phyloP scores from a whole-genome alignment of 2,329 filamentous ascomycete genomes.

The Parastagonospora avenae region DNA sequence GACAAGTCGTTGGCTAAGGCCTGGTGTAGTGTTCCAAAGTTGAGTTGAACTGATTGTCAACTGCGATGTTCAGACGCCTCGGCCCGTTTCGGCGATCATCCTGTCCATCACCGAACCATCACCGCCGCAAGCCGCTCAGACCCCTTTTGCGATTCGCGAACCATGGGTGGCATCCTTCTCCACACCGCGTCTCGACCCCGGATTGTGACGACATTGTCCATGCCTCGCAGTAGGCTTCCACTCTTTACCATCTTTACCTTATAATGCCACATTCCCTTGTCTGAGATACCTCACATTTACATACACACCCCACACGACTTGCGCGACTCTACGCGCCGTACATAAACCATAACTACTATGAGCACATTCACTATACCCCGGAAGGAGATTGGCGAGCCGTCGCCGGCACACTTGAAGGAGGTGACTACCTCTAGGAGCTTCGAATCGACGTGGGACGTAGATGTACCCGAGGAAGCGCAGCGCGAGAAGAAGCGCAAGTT shows the following conservation, averaged over 20 bases:
- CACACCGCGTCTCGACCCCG: constrained; percentile 10
- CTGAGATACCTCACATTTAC: constrained; percentile 13
- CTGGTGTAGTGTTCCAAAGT: not conserved
- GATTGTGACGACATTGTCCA: constrained; percentile 1
- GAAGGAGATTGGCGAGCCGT: constrained; percentile 28
- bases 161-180: constrained; percentile 21
- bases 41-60: not conserved
- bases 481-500: constrained; percentile 7
- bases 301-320: constrained; percentile 6
- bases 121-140: constrained; percentile 12
- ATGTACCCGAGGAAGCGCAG: constrained; percentile 15
- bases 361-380: constrained; percentile 20
- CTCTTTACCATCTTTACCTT: constrained; percentile 17
- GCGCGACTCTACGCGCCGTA: constrained; percentile 15
- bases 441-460: constrained; percentile 20
- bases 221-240: constrained; percentile 18
- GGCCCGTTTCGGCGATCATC: not conserved
- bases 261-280: constrained; percentile 15
- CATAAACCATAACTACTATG: constrained; percentile 17
- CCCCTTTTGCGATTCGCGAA: constrained; percentile 23
- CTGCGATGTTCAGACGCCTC: not conserved
- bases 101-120: constrained; percentile 16
- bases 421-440: constrained; percentile 1
- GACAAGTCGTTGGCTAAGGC: not conserved
- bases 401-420: constrained; percentile 24